Conservation (phyloP, 2,329 filamentous ascomycete genomes). For the Colletotrichum sp. region DNA sequence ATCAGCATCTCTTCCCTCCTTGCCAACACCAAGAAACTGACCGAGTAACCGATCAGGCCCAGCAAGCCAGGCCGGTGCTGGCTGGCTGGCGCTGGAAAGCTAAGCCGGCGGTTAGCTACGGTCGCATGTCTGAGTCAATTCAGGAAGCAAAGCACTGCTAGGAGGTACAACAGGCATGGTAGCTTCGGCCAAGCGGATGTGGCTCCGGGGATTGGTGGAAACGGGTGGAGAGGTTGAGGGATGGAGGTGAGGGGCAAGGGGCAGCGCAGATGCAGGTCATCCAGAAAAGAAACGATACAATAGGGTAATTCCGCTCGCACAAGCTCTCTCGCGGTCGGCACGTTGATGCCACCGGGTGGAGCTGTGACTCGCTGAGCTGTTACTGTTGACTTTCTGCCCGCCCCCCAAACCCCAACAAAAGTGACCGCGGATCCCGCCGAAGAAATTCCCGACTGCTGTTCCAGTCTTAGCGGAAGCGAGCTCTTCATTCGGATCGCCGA, state of each 20-base stretch:
- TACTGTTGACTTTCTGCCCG: not conserved
- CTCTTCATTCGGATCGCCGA: not conserved
- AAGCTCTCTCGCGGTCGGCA: not conserved
- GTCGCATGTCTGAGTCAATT: constrained; percentile 8
- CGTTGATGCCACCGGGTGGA: not conserved
- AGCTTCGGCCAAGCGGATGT: constrained; percentile 6
- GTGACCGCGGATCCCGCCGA: not conserved
- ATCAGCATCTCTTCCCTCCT: not conserved
- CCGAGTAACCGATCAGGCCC: not conserved
- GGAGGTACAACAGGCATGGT: not conserved
- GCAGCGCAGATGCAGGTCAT: constrained; percentile 6
- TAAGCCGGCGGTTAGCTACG: not conserved
- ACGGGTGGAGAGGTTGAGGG: constrained; percentile 1
- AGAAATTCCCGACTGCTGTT: not conserved
- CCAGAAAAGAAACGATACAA: constrained; percentile 12
- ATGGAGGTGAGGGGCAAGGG: not conserved
- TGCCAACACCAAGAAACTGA: not conserved
- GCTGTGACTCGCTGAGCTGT: not conserved
- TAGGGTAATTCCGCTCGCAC: not conserved
- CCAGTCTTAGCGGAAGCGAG: not conserved
- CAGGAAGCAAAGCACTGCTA: not conserved
- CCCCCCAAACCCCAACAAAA: constrained; percentile 1
- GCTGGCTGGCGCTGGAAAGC: not conserved
- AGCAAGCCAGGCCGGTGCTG: not conserved
- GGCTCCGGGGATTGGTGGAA: constrained; percentile 16